These are phyloP conservation scores for Fusarium begoniae DNA, from an alignment of 2,329 filamentous ascomycete species.

Conservation along the genomic window DNA sequence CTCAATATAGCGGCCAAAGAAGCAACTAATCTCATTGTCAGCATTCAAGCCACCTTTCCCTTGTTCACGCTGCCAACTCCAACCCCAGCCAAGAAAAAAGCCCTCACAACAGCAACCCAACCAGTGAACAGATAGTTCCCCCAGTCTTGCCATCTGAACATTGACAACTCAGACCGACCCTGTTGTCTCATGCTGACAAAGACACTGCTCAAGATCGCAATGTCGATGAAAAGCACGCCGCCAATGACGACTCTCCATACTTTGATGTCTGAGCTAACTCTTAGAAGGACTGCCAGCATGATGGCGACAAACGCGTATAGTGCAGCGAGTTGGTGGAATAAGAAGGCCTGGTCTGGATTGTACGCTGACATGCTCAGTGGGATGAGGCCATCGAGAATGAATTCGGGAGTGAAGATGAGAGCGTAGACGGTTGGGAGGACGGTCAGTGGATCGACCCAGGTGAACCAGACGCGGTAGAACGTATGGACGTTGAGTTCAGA, in stretches of 20 bases:
- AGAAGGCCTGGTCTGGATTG: slow-evolving; percentile 34
- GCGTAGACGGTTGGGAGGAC: slow-evolving; percentile 24
- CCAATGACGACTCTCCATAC: slow-evolving; percentile 34
- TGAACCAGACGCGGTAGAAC: slow-evolving; percentile 41
- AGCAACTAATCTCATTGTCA: neutral
- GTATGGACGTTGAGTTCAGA: neutral
- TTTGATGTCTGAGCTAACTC: slow-evolving; percentile 23
- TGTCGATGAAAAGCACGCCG: slow-evolving; percentile 30
- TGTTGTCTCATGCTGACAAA: slow-evolving; percentile 33
- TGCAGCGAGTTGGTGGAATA: slow-evolving; percentile 36
- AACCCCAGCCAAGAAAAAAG: slow-evolving; percentile 31
- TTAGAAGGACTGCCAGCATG: slow-evolving; percentile 15
- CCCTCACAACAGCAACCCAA: slow-evolving; percentile 21
- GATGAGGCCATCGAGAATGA: slow-evolving; percentile 33
- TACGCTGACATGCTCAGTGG: slow-evolving; percentile 17
- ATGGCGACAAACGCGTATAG: slow-evolving; percentile 31
- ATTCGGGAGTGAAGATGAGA: slow-evolving; percentile 19
- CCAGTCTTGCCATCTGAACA: slow-evolving; percentile 32
- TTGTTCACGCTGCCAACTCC: slow-evolving; percentile 13
- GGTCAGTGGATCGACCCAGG: slow-evolving; percentile 28
- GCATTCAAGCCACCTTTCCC: slow-evolving; percentile 10
- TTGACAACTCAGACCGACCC: neutral
- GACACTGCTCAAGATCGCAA: slow-evolving; percentile 26
- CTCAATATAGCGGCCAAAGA: accelerated
- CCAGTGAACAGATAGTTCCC: slow-evolving; percentile 25